Conservation (phyloP, 129 eudicot species). For the Escallonia herrerae region DNA sequence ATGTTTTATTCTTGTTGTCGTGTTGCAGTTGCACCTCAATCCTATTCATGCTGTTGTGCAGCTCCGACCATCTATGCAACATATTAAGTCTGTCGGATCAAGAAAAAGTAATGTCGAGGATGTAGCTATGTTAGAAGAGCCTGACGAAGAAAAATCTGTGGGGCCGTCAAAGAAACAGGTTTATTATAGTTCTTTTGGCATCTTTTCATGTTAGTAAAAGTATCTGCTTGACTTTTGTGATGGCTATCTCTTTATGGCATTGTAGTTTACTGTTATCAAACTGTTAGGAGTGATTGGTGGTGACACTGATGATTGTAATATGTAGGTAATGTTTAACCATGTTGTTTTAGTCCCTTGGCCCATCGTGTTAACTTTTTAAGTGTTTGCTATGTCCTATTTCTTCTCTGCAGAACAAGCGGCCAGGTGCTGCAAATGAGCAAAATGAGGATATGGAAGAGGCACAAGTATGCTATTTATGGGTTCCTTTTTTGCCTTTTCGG, state of each 20-base stretch:
- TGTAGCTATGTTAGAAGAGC: constrained; percentile 23
- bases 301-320: background rate
- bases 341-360: too few relatives aligned
- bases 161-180: constrained; percentile 62
- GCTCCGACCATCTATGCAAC: constrained; percentile 88
- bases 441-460: constrained; percentile 49
- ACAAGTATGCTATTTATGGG: constrained; percentile 5
- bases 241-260: background rate
- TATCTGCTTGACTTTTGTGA: too few relatives aligned
- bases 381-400: background rate
- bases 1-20: constrained; percentile 5
- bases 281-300: background rate
- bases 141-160: constrained; percentile 25
- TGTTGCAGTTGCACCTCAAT: constrained; percentile 85
- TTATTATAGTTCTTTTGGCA: background rate
- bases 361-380: too few relatives aligned
- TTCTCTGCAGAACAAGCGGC: constrained; percentile 40
- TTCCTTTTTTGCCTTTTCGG: background rate
- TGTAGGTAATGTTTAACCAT: too few relatives aligned
- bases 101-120: constrained; percentile 26
- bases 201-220: background rate
- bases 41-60: constrained; percentile 84
- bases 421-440: constrained; percentile 30
- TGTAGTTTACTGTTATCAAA: background rate
- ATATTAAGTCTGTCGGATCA: constrained; percentile 25